phyloP scores from a whole-genome alignment of 148 eudicot species.

The Camellia japonica region DNA sequence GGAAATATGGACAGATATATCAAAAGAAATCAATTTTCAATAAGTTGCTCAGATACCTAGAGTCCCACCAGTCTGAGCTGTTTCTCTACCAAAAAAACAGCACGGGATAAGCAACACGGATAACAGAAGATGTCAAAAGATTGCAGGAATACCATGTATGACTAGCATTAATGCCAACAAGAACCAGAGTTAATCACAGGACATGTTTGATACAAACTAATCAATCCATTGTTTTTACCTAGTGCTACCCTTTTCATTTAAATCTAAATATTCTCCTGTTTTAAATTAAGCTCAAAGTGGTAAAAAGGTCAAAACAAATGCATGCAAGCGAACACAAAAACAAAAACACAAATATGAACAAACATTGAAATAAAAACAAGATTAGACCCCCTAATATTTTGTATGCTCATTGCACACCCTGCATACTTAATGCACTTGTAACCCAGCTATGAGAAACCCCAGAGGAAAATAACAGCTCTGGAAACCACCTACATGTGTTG shows the following conservation, averaged over 20 bases:
- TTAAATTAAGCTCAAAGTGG: too few species aligned
- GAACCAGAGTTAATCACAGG: not conserved
- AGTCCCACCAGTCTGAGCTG: conserved; percentile 55
- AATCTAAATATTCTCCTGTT: too few species aligned
- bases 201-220: not conserved
- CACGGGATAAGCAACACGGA: not conserved
- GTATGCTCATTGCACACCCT: not conserved
- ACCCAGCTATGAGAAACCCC: not conserved
- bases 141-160: not conserved
- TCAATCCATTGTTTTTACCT: not conserved
- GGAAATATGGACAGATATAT: not conserved
- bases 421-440: not conserved
- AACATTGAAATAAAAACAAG: not conserved
- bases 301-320: not conserved
- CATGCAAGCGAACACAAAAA: too few species aligned
- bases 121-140: not conserved
- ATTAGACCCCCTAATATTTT: not conserved
- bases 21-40: not conserved
- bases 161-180: not conserved
- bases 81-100: conserved; percentile 48
- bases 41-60: conserved; percentile 43
- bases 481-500: too few species aligned
- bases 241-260: not conserved
- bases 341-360: not conserved
- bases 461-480: not conserved